Percentiles rank a stretch among this genome's conserved stretches.
Conservation (phyloP, 2,329 filamentous ascomycete genomes). For the Ploettnerulaceae sp. region DNA sequence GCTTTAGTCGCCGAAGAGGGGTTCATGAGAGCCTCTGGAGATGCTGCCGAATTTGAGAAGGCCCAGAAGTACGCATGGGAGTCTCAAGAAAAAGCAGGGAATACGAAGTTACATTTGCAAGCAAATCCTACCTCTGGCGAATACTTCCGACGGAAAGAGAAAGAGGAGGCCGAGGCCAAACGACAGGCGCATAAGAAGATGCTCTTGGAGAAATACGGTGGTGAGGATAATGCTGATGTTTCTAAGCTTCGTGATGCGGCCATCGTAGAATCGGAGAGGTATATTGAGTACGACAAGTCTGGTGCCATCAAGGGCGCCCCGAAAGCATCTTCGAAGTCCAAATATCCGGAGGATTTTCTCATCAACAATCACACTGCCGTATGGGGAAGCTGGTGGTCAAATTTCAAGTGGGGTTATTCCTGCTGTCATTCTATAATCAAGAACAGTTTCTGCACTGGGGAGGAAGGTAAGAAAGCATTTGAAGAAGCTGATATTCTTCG, state of each 20-base stretch:
- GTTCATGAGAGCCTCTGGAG: conserved; percentile 81
- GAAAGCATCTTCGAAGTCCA: conserved; percentile 73
- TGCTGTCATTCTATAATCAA: conserved; percentile 93
- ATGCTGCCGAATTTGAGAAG: conserved; percentile 86
- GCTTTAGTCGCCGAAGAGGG: conserved; percentile 87
- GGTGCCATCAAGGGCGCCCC: conserved; percentile 86
- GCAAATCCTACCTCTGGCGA: conserved; percentile 95
- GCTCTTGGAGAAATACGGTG: conserved; percentile 79
- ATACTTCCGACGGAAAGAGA: conserved; percentile 73
- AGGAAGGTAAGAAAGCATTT: conserved; percentile 76
- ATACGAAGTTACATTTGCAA: conserved; percentile 82
- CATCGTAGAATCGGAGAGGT: conserved; percentile 76
- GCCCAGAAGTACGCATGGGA: conserved; percentile 95
- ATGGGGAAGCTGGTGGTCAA: conserved; percentile 97
- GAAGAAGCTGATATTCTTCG: conserved; percentile 66
- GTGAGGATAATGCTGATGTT: conserved; percentile 53
- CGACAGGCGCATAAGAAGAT: conserved; percentile 63
- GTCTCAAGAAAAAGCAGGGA: conserved; percentile 74
- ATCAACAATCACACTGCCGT: conserved; percentile 89
- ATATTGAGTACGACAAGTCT: conserved; percentile 90
- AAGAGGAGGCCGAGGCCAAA: conserved; percentile 65
- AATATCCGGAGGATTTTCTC: conserved; percentile 83
- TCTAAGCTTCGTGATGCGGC: conserved; percentile 60
- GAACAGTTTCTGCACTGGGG: conserved; percentile 96
- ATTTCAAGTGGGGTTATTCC: conserved; percentile 92